Evolutionary conservation across 371 early-diverging fungal genomes (phyloP), one percentile per base, ranked within the genome.

Genomic region (Rhizopus stolonifer): DNA sequence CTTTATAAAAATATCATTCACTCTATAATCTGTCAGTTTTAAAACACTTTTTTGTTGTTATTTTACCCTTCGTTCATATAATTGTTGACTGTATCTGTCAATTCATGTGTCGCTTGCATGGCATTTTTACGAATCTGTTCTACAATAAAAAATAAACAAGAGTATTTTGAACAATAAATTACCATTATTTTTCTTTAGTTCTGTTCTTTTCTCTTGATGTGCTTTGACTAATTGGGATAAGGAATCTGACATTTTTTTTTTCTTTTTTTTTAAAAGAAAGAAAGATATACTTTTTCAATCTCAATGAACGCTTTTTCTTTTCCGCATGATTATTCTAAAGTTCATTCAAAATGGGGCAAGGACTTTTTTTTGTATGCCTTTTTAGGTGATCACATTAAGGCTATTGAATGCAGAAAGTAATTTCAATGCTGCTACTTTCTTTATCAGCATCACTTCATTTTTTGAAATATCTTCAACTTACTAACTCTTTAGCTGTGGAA

Each of bases 81-180:
- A 21, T 80, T 80, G 0, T 82, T 77, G 15, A 84, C 53, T 19
- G 71, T 64, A 44, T 84, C 87, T 19, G 83, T 75, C 36, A 84
- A 65, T 21, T 70, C 70, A 8, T 72, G 65, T 2, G 76, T 74
- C 4, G 79, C 60, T n/a, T 67, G 68, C 5, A 75, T 52, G 11
- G 83, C 80, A 17, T 80, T 85, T 26, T 74, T 75, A 18, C 77
- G 65, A 26, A 81, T 60, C 46, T 79, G 83, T 29, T 84, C 86
- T 86, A 46, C 5, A 23, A 9, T 6, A 54, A 17, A n/a, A n/a
- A 25, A 21, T n/a, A 45, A 33, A n/a, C 36, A 42, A 1, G 23
- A 23, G 21, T 14, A 3, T 14, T n/a, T 6, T 2, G 17, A 45
- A 4, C n/a, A 29, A 17, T 14, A 21, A 13, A 14, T 6, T 65